Evolutionary conservation across 768 basidiomycete genomes (phyloP).

Genomic region (Suillus sp.): DNA sequence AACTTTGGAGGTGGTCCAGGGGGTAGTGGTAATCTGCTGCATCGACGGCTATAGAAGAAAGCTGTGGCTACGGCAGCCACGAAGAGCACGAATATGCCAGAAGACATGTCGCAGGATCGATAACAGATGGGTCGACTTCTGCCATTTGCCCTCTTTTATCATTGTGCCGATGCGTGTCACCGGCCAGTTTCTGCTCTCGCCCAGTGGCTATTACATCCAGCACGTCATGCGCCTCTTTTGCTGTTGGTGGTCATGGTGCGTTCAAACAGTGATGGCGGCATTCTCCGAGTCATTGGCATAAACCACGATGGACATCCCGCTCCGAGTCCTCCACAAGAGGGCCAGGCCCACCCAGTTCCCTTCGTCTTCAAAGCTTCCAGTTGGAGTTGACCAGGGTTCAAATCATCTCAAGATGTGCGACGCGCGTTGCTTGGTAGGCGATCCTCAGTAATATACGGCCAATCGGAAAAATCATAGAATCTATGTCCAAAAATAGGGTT

Average conservation of each 20-base stretch:
- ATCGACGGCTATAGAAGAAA: background rate
- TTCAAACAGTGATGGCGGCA: too few species aligned
- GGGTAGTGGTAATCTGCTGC: conserved; percentile 1
- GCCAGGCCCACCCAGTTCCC: too few species aligned
- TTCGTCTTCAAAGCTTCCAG: too few species aligned
- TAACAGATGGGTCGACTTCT: background rate
- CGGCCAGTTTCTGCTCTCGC: background rate
- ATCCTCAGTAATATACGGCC: background rate
- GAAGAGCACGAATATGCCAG: background rate
- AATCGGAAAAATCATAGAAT: too few species aligned
- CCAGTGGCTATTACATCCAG: too few species aligned
- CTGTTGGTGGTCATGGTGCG: too few species aligned
- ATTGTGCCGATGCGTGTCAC: background rate
- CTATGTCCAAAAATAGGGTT: too few species aligned
- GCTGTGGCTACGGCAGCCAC: background rate
- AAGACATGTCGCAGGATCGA: background rate
- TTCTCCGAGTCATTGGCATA: too few species aligned
- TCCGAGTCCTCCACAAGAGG: too few species aligned
- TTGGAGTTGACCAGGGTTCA: background rate
- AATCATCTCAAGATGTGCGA: background rate
- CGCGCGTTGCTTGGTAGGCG: background rate
- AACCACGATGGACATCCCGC: too few species aligned
- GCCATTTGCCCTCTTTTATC: background rate
- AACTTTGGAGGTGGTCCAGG: background rate
- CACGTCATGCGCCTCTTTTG: too few species aligned